These are phyloP conservation scores for Gentiana straminea DNA, from an alignment of 257 asterid genomes.

Conservation along the genomic window DNA sequence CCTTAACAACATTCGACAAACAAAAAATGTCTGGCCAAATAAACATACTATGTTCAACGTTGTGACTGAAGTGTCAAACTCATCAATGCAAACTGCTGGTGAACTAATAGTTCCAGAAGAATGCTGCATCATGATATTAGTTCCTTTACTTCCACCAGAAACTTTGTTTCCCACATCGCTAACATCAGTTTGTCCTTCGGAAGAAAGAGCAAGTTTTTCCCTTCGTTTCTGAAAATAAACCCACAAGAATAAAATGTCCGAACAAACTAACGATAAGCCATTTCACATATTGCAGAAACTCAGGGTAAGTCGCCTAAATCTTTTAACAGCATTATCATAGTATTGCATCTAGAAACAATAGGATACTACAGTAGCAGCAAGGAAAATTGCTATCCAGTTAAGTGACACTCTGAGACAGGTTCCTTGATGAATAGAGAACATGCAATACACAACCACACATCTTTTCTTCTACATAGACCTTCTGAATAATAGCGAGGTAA, in stretches of 20 bases:
- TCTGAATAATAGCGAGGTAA: too few species aligned
- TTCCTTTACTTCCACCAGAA: constrained; percentile 31
- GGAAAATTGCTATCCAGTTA: too few species aligned
- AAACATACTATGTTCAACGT: constrained; percentile 58
- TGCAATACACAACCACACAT: too few species aligned
- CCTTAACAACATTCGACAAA: constrained; percentile 4
- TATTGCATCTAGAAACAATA: too few species aligned
- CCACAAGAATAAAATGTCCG: not conserved
- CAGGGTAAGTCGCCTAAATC: too few species aligned
- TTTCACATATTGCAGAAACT: too few species aligned
- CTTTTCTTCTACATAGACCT: too few species aligned
- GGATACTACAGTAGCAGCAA: too few species aligned
- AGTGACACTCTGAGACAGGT: too few species aligned
- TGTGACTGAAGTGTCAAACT: constrained; percentile 51
- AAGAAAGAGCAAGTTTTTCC: constrained; percentile 44
- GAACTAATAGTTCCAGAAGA: constrained; percentile 30
- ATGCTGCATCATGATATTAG: constrained; percentile 21
- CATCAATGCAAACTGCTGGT: constrained; percentile 31
- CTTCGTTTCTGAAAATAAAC: constrained; percentile 42
- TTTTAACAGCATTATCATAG: too few species aligned
- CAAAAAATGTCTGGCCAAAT: constrained; percentile 3
- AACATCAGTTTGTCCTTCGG: constrained; percentile 45
- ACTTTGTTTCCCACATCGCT: constrained; percentile 36
- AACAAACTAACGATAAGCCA: not conserved
- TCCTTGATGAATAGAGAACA: too few species aligned